phyloP scores from a whole-genome alignment of 1,284 basidiomycete genomes.

The Ceratobasidium papillatum region DNA sequence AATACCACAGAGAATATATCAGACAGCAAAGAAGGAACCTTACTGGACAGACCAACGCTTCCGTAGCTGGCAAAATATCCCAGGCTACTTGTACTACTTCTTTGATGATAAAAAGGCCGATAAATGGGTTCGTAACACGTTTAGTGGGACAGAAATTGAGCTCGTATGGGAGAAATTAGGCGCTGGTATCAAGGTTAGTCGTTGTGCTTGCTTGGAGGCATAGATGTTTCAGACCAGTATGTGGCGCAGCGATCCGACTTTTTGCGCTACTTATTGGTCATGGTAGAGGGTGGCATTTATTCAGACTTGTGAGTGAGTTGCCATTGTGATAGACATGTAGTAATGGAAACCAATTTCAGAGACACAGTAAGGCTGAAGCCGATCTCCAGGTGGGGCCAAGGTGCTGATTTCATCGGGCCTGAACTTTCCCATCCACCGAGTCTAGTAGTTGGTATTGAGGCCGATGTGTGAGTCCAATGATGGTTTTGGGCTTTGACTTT shows the following conservation, averaged over 20 bases:
- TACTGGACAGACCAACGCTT: constrained; percentile 1
- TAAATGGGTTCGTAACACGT: constrained; percentile 48
- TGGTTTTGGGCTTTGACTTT: not conserved
- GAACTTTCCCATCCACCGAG: constrained; percentile 45
- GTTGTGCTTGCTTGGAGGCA: no score
- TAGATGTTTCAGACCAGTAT: not conserved
- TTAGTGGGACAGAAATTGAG: constrained; percentile 48
- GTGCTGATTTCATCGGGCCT: constrained; percentile 36
- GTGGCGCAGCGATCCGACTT: constrained; percentile 50
- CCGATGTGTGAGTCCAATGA: constrained; percentile 51
- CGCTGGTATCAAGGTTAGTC: constrained; percentile 50
- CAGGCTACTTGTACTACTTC: constrained; percentile 48
- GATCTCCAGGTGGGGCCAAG: constrained; percentile 47
- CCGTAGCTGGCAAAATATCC: constrained; percentile 36
- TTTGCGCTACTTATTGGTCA: constrained; percentile 53
- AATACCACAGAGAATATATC: constrained; percentile 43
- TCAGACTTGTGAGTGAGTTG: constrained; percentile 47
- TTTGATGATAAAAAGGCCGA: constrained; percentile 50
- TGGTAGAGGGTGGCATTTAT: constrained; percentile 55
- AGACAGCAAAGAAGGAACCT: constrained; percentile 44
- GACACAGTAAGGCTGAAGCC: constrained; percentile 45
- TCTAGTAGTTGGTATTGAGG: constrained; percentile 53
- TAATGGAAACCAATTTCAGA: constrained; percentile 24
- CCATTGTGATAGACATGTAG: not conserved
- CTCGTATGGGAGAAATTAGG: constrained; percentile 52